phyloP scores from a whole-genome alignment of 2,329 filamentous ascomycete genomes.

The Chrysoporthe deuterocubensis region DNA sequence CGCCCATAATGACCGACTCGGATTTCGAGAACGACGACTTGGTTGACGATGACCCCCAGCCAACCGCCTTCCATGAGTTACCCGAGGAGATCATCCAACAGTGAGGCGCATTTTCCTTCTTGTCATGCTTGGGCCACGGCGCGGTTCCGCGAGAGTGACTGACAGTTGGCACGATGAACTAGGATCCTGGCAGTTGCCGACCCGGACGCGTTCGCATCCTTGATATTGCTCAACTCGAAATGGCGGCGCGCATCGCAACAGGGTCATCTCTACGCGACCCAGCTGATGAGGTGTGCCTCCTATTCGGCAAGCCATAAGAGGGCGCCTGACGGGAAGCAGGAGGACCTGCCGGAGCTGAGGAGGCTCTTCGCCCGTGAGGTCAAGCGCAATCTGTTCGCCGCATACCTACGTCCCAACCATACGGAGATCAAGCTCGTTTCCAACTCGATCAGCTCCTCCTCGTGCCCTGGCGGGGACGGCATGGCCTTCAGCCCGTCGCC shows the following conservation, averaged over 20 bases:
- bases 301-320: slow-evolving; percentile 55
- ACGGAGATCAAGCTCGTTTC: slow-evolving; percentile 81
- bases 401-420: slow-evolving; percentile 70
- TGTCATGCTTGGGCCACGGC: slow-evolving; percentile 4
- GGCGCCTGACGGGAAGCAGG: slow-evolving; percentile 43
- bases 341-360: slow-evolving; percentile 64
- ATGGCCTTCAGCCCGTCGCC: slow-evolving; percentile 84
- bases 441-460: slow-evolving; percentile 81
- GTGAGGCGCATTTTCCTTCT: slow-evolving; percentile 46
- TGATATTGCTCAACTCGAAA: slow-evolving; percentile 67
- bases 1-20: slow-evolving; percentile 35
- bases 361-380: slow-evolving; percentile 70
- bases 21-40: slow-evolving; percentile 23
- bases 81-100: slow-evolving; percentile 73
- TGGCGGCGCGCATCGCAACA: slow-evolving; percentile 69
- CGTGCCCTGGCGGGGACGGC: slow-evolving; percentile 80
- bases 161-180: slow-evolving; percentile 15
- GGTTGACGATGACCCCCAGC: slow-evolving; percentile 28
- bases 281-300: slow-evolving; percentile 65
- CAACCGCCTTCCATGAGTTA: slow-evolving; percentile 56
- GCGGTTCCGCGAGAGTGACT: background rate
- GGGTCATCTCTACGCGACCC: slow-evolving; percentile 64
- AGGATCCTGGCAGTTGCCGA: slow-evolving; percentile 66
- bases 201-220: slow-evolving; percentile 68
- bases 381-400: slow-evolving; percentile 77